Base-by-base conservation (phyloP, 2,329 filamentous ascomycete species). In the Botrytis fabae region DNA sequence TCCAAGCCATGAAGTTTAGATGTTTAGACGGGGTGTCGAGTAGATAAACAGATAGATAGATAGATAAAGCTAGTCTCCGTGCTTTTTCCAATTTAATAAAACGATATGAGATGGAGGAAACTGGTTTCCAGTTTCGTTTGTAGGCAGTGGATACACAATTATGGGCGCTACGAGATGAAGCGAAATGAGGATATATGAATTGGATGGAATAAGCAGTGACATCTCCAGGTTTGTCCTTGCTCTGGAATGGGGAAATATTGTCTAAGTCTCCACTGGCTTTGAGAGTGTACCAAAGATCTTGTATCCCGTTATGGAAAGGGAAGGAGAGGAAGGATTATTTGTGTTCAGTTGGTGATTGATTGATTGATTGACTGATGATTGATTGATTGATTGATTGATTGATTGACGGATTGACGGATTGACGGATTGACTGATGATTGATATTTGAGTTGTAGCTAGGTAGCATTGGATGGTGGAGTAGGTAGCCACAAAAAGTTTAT, bases 121-220 rank as follows among this genome's bases (percentile, higher is more conserved):
- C 25, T 54, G 48, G 10, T 8, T 63, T 10, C 40, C 18, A 10
- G 16, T 32, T 64, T 46, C 16, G n/a, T 32, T 63, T 64, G 32
- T 25, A 51, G 7, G 32, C 46, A 2, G 51, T 28, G 51, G 51
- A 57, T 28, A 57, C n/a, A 14, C 7, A 18, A 57, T 28, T 18
- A 28, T 38, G 35, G 22, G 32, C 46, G 46, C 32, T 66, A 66
- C 8, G 32, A 51, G 14, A 20, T 3, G 46, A 66, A 66, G 64
- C 64, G 64, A 66, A 28, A 66, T 66, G 64, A 66, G 51, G 25
- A 54, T 54, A 54, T 18, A 66, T 18, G 20, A 66, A 46, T 38
- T 66, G 32, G 63, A 66, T 40, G 32, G n/a, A 54, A 51, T 51
- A 38, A 65, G 44, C 44, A 65, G 46, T n/a, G 32, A 51, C n/a